Base-by-base conservation (phyloP, 495 filamentous ascomycete genomes). In the Podospora pseudoanserina region DNA sequence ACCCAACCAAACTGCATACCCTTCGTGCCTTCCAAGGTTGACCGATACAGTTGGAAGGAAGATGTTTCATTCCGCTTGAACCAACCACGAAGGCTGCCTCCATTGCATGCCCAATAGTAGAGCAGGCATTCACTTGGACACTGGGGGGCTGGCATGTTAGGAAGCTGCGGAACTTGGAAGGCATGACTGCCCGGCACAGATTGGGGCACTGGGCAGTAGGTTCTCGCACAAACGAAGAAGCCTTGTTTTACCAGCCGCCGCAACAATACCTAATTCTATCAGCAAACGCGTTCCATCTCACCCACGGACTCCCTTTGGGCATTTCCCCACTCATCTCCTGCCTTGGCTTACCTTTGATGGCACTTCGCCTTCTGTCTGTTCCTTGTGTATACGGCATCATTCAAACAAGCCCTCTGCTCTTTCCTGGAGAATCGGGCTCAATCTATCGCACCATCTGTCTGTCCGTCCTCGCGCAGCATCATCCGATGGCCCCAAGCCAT, bases 401-500 rank as follows among this genome's bases (percentile, higher is more conserved):
- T 16, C 39, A 49, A 49, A 49, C 39, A 49, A 16, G 30, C 30
- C 30, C 30, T 16, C 39, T 2, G 39, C 39, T 6, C 39, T 49
- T 11, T 16, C 13, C 1, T 49, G 7, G 39, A 49, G 39, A 16
- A 9, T 4, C 55, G 16, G 16, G n/a, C 55, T 26, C 26, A n/a
- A 58, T 56, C 30, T 15, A 20, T 56, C 23, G 23, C 23, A 23
- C n/a, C 55, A 58, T 58, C 23, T 32, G 30, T 32, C 30, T 16
- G 39, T 49, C 55, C 20, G 23, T 11, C 55, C 1, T 58, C 23
- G 4, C 55, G 55, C 19, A 58, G 11, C 55, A 7, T 56, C 54
- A 18, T 58, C 55, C 55, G 19, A 58, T 58, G 55, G 55, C 55
- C 55, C 5, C 23, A 19, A 58, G 55, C 55, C 55, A 58, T 58